phyloP scores from a whole-genome alignment of 202 grass and related monocot species.

The Digitaria exilis region DNA sequence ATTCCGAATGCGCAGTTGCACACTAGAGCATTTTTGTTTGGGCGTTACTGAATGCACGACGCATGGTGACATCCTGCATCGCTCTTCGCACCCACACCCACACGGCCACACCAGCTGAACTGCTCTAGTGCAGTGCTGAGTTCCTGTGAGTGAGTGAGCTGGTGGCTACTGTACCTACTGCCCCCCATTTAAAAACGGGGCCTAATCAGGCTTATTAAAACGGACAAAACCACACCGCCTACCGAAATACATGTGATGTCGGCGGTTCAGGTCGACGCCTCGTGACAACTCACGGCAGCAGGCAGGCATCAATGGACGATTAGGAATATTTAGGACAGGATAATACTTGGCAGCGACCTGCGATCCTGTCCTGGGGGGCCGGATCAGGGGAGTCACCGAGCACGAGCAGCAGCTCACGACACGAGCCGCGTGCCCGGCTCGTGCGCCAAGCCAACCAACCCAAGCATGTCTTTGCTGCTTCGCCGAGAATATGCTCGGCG shows the following conservation, averaged over 20 bases:
- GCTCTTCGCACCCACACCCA: not conserved
- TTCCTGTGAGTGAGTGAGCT: constrained; percentile 24
- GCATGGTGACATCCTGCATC: not conserved
- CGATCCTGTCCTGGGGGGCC: not conserved
- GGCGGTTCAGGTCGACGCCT: constrained; percentile 29
- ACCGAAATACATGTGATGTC: not conserved
- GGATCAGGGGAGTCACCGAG: not conserved
- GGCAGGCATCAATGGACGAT: not conserved
- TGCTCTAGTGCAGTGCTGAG: not conserved
- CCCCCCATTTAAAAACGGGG: not conserved
- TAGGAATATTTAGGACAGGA: not conserved
- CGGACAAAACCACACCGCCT: not conserved
- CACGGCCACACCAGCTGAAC: not conserved
- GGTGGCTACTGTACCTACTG: constrained; percentile 27
- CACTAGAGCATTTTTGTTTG: not conserved
- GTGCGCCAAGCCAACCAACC: not conserved
- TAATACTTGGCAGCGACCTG: not conserved
- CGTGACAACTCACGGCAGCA: constrained; percentile 25
- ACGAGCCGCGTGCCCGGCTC: not conserved
- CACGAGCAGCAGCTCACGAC: not conserved
- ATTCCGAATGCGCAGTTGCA: not conserved
- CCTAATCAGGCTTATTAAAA: not conserved
- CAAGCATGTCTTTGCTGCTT: not conserved
- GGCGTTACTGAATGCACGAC: not conserved
- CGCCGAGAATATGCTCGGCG: not conserved